These are phyloP conservation scores for Perkinsus olseni DNA, from an alignment of 169 alveolate genomes.

Conservation along the genomic window DNA sequence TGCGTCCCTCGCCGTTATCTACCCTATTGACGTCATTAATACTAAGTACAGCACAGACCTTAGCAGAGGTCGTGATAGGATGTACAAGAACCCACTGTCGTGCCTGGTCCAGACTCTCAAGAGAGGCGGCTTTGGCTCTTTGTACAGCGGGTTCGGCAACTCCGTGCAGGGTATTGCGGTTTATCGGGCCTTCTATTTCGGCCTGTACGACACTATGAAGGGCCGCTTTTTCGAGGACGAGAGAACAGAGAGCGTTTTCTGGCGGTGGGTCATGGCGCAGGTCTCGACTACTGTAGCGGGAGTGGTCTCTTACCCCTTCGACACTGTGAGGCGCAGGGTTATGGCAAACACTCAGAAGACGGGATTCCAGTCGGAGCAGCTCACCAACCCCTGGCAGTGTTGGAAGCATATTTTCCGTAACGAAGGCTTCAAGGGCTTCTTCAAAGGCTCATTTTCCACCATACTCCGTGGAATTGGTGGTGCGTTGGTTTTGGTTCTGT, in stretches of 20 bases:
- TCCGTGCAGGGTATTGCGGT: slow-evolving; percentile 74
- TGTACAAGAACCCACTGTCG: neutral
- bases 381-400: slow-evolving; percentile 86
- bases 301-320: slow-evolving; percentile 90
- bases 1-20: neutral
- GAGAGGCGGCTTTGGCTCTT: neutral
- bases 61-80: neutral
- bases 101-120: neutral
- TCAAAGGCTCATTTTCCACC: slow-evolving; percentile 92
- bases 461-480: slow-evolving; percentile 95
- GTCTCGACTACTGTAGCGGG: slow-evolving; percentile 71
- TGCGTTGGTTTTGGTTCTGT: slow-evolving; percentile 91
- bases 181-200: slow-evolving; percentile 94
- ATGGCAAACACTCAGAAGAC: slow-evolving; percentile 89
- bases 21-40: neutral
- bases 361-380: slow-evolving; percentile 54
- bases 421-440: slow-evolving; percentile 82
- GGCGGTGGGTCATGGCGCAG: neutral
- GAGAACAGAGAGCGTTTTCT: slow-evolving; percentile 75
- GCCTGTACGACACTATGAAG: slow-evolving; percentile 90
- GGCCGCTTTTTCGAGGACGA: slow-evolving; percentile 67
- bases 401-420: slow-evolving; percentile 59
- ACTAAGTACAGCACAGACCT: neutral
- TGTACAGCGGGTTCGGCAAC: neutral
- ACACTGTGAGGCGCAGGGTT: slow-evolving; percentile 90